These are phyloP conservation scores for Schizosaccharomyces versatilis DNA, from an alignment of 1,139 yeast species.

Conservation along the genomic window DNA sequence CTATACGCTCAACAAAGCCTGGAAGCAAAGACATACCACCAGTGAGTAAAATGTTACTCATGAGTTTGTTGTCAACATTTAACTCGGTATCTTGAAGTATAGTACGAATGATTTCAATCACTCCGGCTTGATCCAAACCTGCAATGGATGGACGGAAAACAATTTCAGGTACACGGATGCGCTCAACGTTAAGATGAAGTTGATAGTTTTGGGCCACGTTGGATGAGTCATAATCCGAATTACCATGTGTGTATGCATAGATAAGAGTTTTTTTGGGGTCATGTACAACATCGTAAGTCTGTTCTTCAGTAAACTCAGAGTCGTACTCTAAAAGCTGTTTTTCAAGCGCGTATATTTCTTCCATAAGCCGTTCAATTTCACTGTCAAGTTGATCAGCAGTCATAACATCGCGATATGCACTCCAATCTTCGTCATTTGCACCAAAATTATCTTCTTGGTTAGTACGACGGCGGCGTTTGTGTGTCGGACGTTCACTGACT, in stretches of 20 bases:
- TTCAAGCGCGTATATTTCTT: slow-evolving; percentile 40
- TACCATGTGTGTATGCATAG: slow-evolving; percentile 77
- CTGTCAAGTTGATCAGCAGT: slow-evolving; percentile 51
- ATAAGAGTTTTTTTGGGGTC: slow-evolving; percentile 68
- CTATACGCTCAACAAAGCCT: slow-evolving; percentile 44
- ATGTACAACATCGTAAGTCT: slow-evolving; percentile 51
- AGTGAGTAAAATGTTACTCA: slow-evolving; percentile 50
- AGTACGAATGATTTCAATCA: slow-evolving; percentile 53
- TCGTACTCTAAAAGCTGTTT: slow-evolving; percentile 57
- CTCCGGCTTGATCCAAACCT: slow-evolving; percentile 88
- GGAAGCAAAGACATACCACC: slow-evolving; percentile 63
- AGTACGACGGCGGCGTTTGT: slow-evolving; percentile 16
- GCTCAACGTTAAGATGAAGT: slow-evolving; percentile 69
- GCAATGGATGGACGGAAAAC: slow-evolving; percentile 86
- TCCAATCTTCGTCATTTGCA: slow-evolving; percentile 92
- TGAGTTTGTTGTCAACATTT: slow-evolving; percentile 21
- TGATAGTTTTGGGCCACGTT: slow-evolving; percentile 59
- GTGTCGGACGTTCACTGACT: slow-evolving; percentile 43
- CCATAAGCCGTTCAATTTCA: slow-evolving; percentile 43
- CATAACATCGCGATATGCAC: slow-evolving; percentile 65
- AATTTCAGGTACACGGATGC: slow-evolving; percentile 81
- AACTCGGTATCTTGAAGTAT: slow-evolving; percentile 21
- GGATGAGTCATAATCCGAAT: slow-evolving; percentile 47
- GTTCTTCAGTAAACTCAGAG: slow-evolving; percentile 66
- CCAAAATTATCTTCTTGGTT: slow-evolving; percentile 92